Conservation (phyloP, 106 monocot genomes). For the Acorus gramineus region DNA sequence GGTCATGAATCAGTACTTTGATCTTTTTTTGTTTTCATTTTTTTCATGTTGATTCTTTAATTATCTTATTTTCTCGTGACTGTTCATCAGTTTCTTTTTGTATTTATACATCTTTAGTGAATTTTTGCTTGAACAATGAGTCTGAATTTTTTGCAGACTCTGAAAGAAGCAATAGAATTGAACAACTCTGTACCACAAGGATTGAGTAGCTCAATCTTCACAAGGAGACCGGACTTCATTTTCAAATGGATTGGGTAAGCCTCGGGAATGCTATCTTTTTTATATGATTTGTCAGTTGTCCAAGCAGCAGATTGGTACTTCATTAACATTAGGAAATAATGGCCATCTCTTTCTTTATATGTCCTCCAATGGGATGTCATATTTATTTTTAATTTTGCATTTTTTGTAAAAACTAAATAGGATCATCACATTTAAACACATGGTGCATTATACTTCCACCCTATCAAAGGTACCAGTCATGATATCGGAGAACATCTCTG, state of each 20-base stretch:
- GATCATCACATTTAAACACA: too few species aligned
- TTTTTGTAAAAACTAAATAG: too few species aligned
- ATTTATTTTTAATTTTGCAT: too few species aligned
- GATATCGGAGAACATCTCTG: too few species aligned
- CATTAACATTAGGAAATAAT: too few species aligned
- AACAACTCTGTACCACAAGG: conserved; percentile 97
- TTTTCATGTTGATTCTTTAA: background rate
- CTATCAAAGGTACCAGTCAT: too few species aligned
- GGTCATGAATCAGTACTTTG: background rate
- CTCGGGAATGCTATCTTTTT: background rate
- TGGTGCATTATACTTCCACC: too few species aligned
- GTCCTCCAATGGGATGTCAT: too few species aligned
- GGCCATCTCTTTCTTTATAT: too few species aligned
- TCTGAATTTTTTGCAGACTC: conserved; percentile 34
- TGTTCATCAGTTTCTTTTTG: background rate
- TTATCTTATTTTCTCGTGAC: background rate
- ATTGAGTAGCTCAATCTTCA: conserved; percentile 93
- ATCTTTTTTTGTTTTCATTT: background rate
- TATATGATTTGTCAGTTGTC: too few species aligned
- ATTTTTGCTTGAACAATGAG: background rate
- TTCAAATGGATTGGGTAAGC: conserved; percentile 97
- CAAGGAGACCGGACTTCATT: conserved; percentile 65
- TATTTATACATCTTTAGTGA: too few species aligned
- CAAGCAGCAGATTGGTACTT: too few species aligned
- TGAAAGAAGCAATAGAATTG: conserved; percentile 90